These are phyloP conservation scores for Daldinia childiae DNA, from an alignment of 495 filamentous ascomycete species.

Conservation along the genomic window DNA sequence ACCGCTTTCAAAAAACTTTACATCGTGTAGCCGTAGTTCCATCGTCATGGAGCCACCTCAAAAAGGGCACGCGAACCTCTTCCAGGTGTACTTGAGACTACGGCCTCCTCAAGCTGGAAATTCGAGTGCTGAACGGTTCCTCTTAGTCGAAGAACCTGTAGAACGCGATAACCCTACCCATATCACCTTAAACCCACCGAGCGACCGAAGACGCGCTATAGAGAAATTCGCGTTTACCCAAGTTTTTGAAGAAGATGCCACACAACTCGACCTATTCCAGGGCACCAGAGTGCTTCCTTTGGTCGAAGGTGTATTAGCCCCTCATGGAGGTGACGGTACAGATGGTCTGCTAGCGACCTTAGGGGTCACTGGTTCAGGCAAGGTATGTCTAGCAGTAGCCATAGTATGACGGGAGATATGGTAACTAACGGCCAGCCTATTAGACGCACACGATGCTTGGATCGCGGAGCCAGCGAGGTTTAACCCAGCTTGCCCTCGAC, in stretches of 20 bases:
- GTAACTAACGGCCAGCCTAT: constrained; percentile 3
- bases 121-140: constrained; percentile 70
- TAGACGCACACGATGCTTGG: constrained; percentile 98
- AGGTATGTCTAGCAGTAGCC: constrained; percentile 63
- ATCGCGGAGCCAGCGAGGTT: constrained; percentile 81
- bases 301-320: constrained; percentile 78
- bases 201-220: constrained; percentile 82
- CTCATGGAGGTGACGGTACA: constrained; percentile 73
- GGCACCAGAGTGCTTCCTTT: constrained; percentile 78
- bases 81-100: constrained; percentile 91
- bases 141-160: constrained; percentile 74
- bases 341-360: constrained; percentile 93
- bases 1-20: constrained; percentile 12
- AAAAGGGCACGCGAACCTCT: constrained; percentile 65
- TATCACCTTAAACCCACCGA: constrained; percentile 87
- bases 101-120: constrained; percentile 70
- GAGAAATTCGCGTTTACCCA: constrained; percentile 95
- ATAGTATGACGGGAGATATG: background rate
- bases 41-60: constrained; percentile 44
- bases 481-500: constrained; percentile 92
- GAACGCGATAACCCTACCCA: constrained; percentile 70
- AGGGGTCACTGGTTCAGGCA: constrained; percentile 95
- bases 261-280: constrained; percentile 87
- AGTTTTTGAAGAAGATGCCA: constrained; percentile 87
- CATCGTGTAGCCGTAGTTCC: constrained; percentile 11